Evolutionary conservation across 164 flowering plant genomes (phyloP), one percentile per base, ranked within the genome.

Genomic region (Amborella trichopoda): DNA sequence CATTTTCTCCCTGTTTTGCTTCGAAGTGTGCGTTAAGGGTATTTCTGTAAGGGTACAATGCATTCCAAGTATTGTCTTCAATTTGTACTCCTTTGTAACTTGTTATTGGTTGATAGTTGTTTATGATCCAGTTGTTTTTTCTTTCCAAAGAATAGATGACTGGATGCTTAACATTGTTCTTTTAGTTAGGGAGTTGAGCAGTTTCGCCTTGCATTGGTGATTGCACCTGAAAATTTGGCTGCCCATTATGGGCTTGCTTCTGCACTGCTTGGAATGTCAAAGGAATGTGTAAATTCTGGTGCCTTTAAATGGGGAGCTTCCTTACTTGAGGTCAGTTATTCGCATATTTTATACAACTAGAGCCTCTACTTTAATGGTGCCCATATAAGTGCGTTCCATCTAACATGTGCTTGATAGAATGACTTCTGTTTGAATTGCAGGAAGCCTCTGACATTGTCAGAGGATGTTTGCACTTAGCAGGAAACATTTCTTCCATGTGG

Each of bases 241-340:
- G 89, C 88, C 46, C 52, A 50, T n/a, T 76, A 75, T 70, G 99
- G 94, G 44, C 94, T 84, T 74, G 93, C 86, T 55, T 80, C 81
- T 46, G 96, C 70, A 26, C 69, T 91, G 42, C 79, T 84, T 65
- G 76, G 86, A 44, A 63, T 75, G 54, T 74, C 95, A 24, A 82
- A 74, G 64, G 88, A 87, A 64, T 80, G 85, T 43, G 64, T 67
- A 33, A 67, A 55, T 52, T 54, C 60, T 54, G 99, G 99, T 46
- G 88, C 94, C 41, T 80, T 69, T 68, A 54, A 59, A 49, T 91
- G 99, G 96, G 96, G 76, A 43, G 78, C 94, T 44, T 72, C 88
- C 56, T 58, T 87, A 12, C 67, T 91, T 54, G 78, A 82, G 84
- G 96, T 90, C 48, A 32, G 67, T 43, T 23, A 34, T 42, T 37